These are phyloP conservation scores for Candolleomyces aberdarensis DNA, from an alignment of 768 basidiomycete species.

Conservation along the genomic window DNA sequence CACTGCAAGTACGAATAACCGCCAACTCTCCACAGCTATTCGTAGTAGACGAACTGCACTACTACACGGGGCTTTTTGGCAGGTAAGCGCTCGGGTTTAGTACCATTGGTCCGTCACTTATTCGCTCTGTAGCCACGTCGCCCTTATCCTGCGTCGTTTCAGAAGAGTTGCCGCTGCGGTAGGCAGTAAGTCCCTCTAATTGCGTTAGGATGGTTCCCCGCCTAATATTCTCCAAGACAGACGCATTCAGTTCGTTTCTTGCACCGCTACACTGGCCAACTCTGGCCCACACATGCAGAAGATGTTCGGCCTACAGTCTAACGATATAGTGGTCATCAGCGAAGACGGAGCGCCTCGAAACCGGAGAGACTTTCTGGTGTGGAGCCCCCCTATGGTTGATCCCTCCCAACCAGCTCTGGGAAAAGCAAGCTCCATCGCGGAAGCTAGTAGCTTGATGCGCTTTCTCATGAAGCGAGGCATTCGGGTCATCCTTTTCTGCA, in stretches of 20 bases:
- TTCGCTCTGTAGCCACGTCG: slow-evolving; percentile 59
- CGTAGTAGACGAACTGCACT: slow-evolving; percentile 85
- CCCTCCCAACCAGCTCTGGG: slow-evolving; percentile 51
- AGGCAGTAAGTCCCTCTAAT: slow-evolving; percentile 54
- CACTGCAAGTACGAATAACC: not conserved
- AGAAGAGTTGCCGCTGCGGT: slow-evolving; percentile 73
- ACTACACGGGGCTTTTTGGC: slow-evolving; percentile 78
- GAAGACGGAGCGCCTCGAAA: slow-evolving; percentile 85
- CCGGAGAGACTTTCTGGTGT: slow-evolving; percentile 74
- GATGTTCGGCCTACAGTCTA: slow-evolving; percentile 63
- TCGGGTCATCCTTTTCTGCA: slow-evolving; percentile 86
- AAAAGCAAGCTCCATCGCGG: slow-evolving; percentile 53
- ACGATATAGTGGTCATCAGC: slow-evolving; percentile 65
- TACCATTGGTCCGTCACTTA: not conserved
- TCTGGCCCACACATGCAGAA: slow-evolving; percentile 72
- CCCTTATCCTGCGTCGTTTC: slow-evolving; percentile 73
- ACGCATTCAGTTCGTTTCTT: slow-evolving; percentile 67
- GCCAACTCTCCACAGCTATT: slow-evolving; percentile 44
- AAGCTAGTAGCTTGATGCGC: slow-evolving; percentile 71
- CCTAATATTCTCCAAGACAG: slow-evolving; percentile 38
- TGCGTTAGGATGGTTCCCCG: not conserved
- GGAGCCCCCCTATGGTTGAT: slow-evolving; percentile 67
- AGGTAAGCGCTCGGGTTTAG: slow-evolving; percentile 40
- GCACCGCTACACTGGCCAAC: slow-evolving; percentile 83
- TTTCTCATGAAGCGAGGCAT: slow-evolving; percentile 81